A percentile compares a stretch with the other conserved stretches of the same genome.
These are phyloP conservation scores for Thelonectria discophora DNA, from an alignment of 2,329 filamentous ascomycete species.

Conservation along the genomic window DNA sequence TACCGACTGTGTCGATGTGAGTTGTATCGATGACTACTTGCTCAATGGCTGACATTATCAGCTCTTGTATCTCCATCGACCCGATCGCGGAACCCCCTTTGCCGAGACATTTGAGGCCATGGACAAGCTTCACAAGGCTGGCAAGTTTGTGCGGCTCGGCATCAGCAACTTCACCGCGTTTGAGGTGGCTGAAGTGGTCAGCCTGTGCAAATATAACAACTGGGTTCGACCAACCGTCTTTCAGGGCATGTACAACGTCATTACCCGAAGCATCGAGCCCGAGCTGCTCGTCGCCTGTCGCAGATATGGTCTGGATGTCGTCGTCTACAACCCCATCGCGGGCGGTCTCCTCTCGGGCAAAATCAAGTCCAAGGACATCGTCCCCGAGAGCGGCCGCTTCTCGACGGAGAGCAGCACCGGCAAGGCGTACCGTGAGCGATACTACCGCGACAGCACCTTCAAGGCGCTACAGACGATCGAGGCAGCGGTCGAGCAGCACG, in stretches of 20 bases:
- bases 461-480: conserved; percentile 75
- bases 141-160: conserved; percentile 83
- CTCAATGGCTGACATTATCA: conserved; percentile 29
- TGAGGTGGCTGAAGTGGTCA: conserved; percentile 86
- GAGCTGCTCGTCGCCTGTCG: conserved; percentile 79
- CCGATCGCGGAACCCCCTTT: conserved; percentile 74
- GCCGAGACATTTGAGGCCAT: conserved; percentile 80
- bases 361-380: conserved; percentile 71
- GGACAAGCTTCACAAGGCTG: conserved; percentile 83
- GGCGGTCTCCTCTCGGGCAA: conserved; percentile 85
- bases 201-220: conserved; percentile 79
- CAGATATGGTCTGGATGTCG: conserved; percentile 80
- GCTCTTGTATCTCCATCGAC: conserved; percentile 52
- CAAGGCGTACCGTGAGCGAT: conserved; percentile 69
- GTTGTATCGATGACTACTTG: conserved; percentile 30
- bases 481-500: conserved; percentile 71
- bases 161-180: conserved; percentile 87
- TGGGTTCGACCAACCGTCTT: conserved; percentile 88
- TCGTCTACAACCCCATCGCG: conserved; percentile 84
- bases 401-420: conserved; percentile 66
- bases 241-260: conserved; percentile 88
- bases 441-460: conserved; percentile 73
- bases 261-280: conserved; percentile 77
- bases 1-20: conserved; percentile 75
- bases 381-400: conserved; percentile 75